Base-by-base conservation (phyloP, 345 rosid genomes). In the Brassica juncea region DNA sequence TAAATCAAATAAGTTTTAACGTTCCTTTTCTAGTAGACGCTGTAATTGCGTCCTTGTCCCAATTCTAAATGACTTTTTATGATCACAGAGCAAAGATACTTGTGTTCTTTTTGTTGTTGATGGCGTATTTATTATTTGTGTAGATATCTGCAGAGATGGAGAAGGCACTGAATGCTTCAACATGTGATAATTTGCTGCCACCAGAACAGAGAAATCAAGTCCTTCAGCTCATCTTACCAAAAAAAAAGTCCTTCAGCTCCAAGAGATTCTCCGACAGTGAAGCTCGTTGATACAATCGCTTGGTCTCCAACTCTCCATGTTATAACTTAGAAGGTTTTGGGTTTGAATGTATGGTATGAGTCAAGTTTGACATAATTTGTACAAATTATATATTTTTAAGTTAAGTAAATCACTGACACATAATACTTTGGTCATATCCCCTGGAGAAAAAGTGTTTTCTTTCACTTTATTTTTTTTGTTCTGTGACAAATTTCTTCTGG, bases 131-230 rank as follows among this genome's bases (percentile, higher is more conserved):
- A 3, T 55, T 12, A 49, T 32, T 52, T 71, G 39, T 85, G 81
- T 77, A 94, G 99, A 82, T 95, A 87, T 87, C 92, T 32, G 88
- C 98, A 32, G 98, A 93, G 76, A 95, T 89, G 98, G 98, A 93
- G 91, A 88, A 91, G 87, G 93, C 94, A n/a, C 31, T 28, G 31
- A 28, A 85, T 95, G 66, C 97, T 93, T 77, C 97, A 93, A 68
- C 96, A 93, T 86, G 98, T 95, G 75, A 95, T 93, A 90, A 87
- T 86, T 87, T 86, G 62, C 82, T 95, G 75, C 97, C 99, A 60
- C 89, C 89, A 10, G 99, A 92, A 54, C 98, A 91, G 74, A 88
- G 99, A 78, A 89, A 84, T 72, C 99, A 93, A 85, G 97, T 95
- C 83, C 89, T 95, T 78, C 97, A 91, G 31, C 31, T 28, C 31